phyloP scores from a whole-genome alignment of 2,329 filamentous ascomycete species.

The Thielaviopsis euricoi region DNA sequence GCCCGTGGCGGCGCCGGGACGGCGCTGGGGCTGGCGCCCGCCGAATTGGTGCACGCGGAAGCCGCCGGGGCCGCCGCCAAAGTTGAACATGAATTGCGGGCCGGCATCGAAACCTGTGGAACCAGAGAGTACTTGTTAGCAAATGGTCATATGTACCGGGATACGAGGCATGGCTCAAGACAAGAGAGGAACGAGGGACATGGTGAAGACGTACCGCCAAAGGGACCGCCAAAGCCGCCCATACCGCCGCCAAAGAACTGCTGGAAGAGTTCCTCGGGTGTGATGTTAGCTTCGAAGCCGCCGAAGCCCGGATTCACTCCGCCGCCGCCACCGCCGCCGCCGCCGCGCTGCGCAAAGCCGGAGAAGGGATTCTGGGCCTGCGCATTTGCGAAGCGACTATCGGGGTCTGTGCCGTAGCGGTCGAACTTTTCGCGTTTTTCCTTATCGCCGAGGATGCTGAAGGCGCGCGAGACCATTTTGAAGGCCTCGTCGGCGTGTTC shows the following conservation, averaged over 20 bases:
- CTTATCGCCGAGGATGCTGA: conserved; percentile 80
- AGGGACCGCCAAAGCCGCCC: conserved; percentile 46
- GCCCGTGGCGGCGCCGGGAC: conserved; percentile 50
- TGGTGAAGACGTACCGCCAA: conserved; percentile 19
- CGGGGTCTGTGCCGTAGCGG: conserved; percentile 78
- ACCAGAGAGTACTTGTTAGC: conserved; percentile 11
- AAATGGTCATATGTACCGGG: not conserved
- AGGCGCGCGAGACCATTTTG: conserved; percentile 91
- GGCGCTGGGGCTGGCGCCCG: conserved; percentile 56
- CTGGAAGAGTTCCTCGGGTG: conserved; percentile 90
- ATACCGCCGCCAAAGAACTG: conserved; percentile 83
- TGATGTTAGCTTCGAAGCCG: conserved; percentile 82
- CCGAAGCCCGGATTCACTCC: conserved; percentile 17
- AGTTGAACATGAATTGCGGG: conserved; percentile 87
- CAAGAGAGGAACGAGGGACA: not conserved
- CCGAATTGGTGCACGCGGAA: conserved; percentile 94
- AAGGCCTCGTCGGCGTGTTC: conserved; percentile 93
- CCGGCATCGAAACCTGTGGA: conserved; percentile 50
- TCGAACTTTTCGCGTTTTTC: conserved; percentile 88
- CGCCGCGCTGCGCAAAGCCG: conserved; percentile 35
- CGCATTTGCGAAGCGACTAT: conserved; percentile 60
- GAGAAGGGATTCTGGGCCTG: conserved; percentile 44
- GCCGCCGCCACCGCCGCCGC: conserved; percentile 34
- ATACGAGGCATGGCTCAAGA: not conserved
- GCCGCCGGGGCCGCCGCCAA: conserved; percentile 67